A percentile compares a stretch with the other conserved stretches of the same genome.
phyloP scores from a whole-genome alignment of 257 asterid species.

The Cruciata laevipes region DNA sequence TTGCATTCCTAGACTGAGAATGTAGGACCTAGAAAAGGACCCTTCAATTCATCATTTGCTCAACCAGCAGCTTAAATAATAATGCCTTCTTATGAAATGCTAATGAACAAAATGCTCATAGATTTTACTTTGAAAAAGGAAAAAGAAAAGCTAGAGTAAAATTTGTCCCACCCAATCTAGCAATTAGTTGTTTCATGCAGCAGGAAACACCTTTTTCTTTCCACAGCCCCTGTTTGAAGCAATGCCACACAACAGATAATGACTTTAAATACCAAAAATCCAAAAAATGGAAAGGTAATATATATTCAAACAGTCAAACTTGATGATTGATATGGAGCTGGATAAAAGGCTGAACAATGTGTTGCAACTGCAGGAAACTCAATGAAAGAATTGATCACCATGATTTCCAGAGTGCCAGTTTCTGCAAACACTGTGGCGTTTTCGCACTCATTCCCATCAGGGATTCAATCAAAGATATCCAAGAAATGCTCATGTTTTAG shows the following conservation, averaged over 20 bases:
- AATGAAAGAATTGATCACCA: conserved; percentile 22
- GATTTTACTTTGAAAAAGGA: background rate
- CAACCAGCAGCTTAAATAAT: background rate
- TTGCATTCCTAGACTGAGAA: background rate
- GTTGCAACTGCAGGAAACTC: conserved; percentile 32
- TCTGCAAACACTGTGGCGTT: conserved; percentile 44
- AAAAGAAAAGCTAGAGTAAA: background rate
- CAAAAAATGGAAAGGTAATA: conserved; percentile 15
- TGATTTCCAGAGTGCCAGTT: conserved; percentile 15
- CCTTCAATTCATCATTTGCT: background rate
- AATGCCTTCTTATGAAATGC: background rate
- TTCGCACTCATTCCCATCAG: conserved; percentile 32
- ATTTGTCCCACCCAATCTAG: background rate
- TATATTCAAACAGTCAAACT: background rate
- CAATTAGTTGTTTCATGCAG: background rate
- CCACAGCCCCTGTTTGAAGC: conserved; percentile 29
- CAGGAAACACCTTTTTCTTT: conserved; percentile 24
- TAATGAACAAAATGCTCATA: background rate
- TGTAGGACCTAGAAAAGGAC: conserved; percentile 9
- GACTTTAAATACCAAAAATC: conserved; percentile 21
- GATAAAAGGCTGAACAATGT: conserved; percentile 24
- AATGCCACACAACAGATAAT: conserved; percentile 22
- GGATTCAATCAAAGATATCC: conserved; percentile 45
- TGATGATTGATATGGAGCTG: conserved; percentile 5
- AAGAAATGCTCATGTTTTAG: conserved; percentile 23